phyloP scores from a whole-genome alignment of 2,329 filamentous ascomycete species.

The Fusarium xyrophilum region DNA sequence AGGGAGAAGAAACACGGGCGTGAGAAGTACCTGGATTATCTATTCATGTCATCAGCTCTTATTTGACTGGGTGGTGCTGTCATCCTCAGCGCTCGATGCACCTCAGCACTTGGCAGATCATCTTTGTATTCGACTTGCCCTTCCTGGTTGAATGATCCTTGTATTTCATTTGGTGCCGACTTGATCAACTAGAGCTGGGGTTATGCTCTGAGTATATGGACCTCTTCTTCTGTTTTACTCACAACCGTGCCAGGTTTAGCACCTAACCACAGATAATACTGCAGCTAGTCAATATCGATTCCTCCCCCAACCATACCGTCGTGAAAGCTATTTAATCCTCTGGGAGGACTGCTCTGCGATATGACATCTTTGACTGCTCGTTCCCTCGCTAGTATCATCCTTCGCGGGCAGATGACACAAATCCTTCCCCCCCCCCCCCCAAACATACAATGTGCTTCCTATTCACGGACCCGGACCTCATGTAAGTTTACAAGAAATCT shows the following conservation, averaged over 20 bases:
- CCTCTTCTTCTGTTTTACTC: background rate
- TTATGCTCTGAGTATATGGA: background rate
- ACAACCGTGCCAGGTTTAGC: background rate
- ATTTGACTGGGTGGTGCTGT: background rate
- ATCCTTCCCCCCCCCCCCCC: no score
- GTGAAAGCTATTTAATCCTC: background rate
- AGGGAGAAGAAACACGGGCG: background rate
- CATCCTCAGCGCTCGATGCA: background rate
- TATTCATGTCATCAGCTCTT: background rate
- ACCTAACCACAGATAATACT: background rate
- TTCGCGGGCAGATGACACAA: background rate
- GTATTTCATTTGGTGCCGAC: background rate
- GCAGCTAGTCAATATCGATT: background rate
- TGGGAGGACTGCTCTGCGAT: no score
- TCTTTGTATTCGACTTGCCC: background rate
- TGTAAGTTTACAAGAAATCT: background rate
- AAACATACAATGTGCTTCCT: background rate
- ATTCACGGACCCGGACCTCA: background rate
- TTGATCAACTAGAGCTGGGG: background rate
- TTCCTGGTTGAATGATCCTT: background rate
- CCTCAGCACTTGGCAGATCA: background rate
- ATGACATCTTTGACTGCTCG: background rate
- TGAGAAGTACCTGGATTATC: background rate
- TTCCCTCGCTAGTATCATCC: background rate
- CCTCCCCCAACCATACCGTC: no score